Percentiles rank a stretch among this genome's conserved stretches.
These are phyloP conservation scores for Colletotrichum nymphaeae DNA, from an alignment of 2,329 filamentous ascomycete genomes.

Conservation along the genomic window DNA sequence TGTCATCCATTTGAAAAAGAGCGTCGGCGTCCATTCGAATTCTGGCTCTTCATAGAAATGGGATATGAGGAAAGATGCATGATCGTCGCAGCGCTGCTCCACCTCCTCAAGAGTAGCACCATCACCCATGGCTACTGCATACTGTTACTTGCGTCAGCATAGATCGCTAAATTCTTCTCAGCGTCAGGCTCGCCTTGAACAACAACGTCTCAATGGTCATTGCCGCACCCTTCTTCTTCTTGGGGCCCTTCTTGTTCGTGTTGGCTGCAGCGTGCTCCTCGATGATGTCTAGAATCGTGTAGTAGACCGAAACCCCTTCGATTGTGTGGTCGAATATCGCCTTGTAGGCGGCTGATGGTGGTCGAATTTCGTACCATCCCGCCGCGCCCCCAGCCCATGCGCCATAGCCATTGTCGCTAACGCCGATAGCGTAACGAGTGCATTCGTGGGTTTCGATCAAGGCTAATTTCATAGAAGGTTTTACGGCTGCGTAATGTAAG, in stretches of 20 bases:
- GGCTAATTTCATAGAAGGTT: slow-evolving; percentile 44
- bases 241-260: slow-evolving; percentile 46
- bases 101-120: slow-evolving; percentile 64
- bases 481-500: slow-evolving; percentile 45
- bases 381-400: slow-evolving; percentile 74
- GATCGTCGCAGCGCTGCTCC: slow-evolving; percentile 56
- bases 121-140: slow-evolving; percentile 63
- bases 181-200: slow-evolving; percentile 45
- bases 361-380: slow-evolving; percentile 75
- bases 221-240: slow-evolving; percentile 40
- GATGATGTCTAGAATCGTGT: slow-evolving; percentile 70
- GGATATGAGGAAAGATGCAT: slow-evolving; percentile 63
- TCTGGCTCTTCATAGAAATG: slow-evolving; percentile 58
- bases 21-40: slow-evolving; percentile 57
- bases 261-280: slow-evolving; percentile 44
- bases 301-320: slow-evolving; percentile 73
- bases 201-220: slow-evolving; percentile 39
- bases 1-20: slow-evolving; percentile 62
- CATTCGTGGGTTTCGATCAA: slow-evolving; percentile 67
- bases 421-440: slow-evolving; percentile 64
- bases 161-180: slow-evolving; percentile 6
- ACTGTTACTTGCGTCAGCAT: slow-evolving; percentile 47
- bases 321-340: slow-evolving; percentile 69
- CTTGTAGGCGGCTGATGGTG: slow-evolving; percentile 67
- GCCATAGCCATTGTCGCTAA: slow-evolving; percentile 60